Evolutionary conservation across 768 basidiomycete genomes (phyloP).

Genomic region (Kwoniella sp.): DNA sequence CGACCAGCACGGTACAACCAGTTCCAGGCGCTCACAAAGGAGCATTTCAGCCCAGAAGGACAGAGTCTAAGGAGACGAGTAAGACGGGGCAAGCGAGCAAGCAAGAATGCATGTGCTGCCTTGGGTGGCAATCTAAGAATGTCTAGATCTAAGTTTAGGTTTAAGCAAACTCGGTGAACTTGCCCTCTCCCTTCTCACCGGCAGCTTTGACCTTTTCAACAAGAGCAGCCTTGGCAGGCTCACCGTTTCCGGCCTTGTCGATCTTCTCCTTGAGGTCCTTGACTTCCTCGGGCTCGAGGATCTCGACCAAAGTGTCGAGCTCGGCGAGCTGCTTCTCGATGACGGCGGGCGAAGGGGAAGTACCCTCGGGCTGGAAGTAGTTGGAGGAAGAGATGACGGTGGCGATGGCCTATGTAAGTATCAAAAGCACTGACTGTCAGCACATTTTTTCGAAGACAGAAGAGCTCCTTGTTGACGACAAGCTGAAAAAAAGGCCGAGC

Average conservation of each 20-base stretch:
- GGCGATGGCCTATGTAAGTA: slow-evolving; percentile 55
- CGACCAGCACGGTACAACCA: too few species aligned
- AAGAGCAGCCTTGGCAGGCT: slow-evolving; percentile 53
- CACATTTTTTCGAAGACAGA: too few species aligned
- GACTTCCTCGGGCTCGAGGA: slow-evolving; percentile 57
- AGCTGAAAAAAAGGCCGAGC: slow-evolving; percentile 18
- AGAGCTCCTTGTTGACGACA: neutral
- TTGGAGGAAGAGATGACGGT: slow-evolving; percentile 57
- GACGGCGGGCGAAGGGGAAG: slow-evolving; percentile 53
- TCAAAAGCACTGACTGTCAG: neutral
- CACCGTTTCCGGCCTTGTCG: slow-evolving; percentile 55
- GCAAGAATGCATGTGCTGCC: too few species aligned
- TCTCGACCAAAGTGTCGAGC: slow-evolving; percentile 56
- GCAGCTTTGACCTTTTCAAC: slow-evolving; percentile 43
- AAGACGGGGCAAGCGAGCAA: too few species aligned
- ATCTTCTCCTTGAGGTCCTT: slow-evolving; percentile 56
- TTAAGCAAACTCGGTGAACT: slow-evolving; percentile 57
- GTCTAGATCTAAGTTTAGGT: neutral
- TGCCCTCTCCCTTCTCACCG: slow-evolving; percentile 54
- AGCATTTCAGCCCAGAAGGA: too few species aligned
- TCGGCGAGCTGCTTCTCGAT: slow-evolving; percentile 58
- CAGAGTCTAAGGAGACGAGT: too few species aligned
- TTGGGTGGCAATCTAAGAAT: too few species aligned
- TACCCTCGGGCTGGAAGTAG: slow-evolving; percentile 57
- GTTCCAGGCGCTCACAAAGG: too few species aligned